Evolutionary conservation across 495 filamentous ascomycete genomes (phyloP).

Genomic region (Hyaloscypha bicolor): DNA sequence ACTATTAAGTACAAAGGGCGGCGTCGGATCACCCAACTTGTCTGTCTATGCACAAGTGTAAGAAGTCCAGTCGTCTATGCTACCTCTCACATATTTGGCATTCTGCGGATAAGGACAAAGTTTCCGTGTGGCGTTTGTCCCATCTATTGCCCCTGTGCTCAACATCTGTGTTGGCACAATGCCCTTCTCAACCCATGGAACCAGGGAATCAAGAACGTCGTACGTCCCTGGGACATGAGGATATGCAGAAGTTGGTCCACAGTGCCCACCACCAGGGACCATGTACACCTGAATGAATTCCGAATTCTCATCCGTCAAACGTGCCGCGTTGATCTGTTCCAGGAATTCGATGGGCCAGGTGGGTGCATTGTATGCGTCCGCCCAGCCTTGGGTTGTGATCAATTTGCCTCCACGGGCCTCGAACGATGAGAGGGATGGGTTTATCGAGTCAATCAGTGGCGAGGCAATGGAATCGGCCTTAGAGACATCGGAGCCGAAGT

Average conservation of each 20-base stretch:
- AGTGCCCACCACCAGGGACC: slow-evolving; percentile 46
- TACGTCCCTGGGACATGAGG: slow-evolving; percentile 40
- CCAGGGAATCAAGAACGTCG: slow-evolving; percentile 36
- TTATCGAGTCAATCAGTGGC: slow-evolving; percentile 42
- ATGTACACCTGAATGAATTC: slow-evolving; percentile 44
- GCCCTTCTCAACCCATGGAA: slow-evolving; percentile 39
- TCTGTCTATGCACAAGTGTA: slow-evolving; percentile 9
- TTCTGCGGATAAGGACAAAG: slow-evolving; percentile 44
- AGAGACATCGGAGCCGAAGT: slow-evolving; percentile 43
- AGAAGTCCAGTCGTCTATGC: slow-evolving; percentile 29
- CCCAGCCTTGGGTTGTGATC: slow-evolving; percentile 45
- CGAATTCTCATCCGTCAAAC: slow-evolving; percentile 32
- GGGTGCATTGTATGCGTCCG: slow-evolving; percentile 43
- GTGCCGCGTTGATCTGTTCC: slow-evolving; percentile 35
- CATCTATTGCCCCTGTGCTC: slow-evolving; percentile 36
- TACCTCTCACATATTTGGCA: slow-evolving; percentile 31
- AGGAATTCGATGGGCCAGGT: slow-evolving; percentile 47
- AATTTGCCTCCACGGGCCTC: slow-evolving; percentile 40
- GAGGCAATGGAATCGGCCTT: slow-evolving; percentile 36
- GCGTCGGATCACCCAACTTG: too few species aligned
- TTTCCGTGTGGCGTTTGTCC: slow-evolving; percentile 37
- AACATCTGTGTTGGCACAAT: slow-evolving; percentile 29
- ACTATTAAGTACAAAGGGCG: too few species aligned
- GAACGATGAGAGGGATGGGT: slow-evolving; percentile 38
- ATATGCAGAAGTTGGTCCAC: slow-evolving; percentile 38